phyloP scores from a whole-genome alignment of 768 basidiomycete genomes.

The Mycena amicta region DNA sequence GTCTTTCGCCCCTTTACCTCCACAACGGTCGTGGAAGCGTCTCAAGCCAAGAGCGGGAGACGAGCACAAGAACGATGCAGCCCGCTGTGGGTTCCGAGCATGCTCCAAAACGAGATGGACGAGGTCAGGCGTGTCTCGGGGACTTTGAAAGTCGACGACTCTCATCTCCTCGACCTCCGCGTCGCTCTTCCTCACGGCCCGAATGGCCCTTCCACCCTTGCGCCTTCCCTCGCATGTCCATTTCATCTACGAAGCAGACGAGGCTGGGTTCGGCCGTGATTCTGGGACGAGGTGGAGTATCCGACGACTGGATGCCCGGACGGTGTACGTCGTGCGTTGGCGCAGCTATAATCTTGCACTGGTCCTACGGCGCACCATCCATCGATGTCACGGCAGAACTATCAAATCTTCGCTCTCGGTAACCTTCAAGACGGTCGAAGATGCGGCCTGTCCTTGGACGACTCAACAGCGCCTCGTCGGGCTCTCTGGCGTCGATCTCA shows the following conservation, averaged over 20 bases:
- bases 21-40: too few relatives aligned
- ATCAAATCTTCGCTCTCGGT: constrained; percentile 78
- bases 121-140: too few relatives aligned
- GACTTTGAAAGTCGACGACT: too few relatives aligned
- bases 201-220: too few relatives aligned
- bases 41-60: too few relatives aligned
- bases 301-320: constrained; percentile 60
- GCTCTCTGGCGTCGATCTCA: too few relatives aligned
- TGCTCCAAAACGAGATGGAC: constrained; percentile 66
- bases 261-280: constrained; percentile 22
- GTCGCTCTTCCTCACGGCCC: too few relatives aligned
- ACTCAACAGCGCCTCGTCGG: too few relatives aligned
- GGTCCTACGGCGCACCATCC: constrained; percentile 59
- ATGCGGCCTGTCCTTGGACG: too few relatives aligned
- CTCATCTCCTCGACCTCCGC: too few relatives aligned
- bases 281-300: constrained; percentile 47
- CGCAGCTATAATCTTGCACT: background rate
- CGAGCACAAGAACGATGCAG: constrained; percentile 40
- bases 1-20: constrained; percentile 73
- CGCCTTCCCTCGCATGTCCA: constrained; percentile 62
- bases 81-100: constrained; percentile 65
- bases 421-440: constrained; percentile 45
- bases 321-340: constrained; percentile 66
- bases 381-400: constrained; percentile 64
- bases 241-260: constrained; percentile 32